Conservation (phyloP, 129 eudicot genomes). For the carrot (Daucus carota) region DNA sequence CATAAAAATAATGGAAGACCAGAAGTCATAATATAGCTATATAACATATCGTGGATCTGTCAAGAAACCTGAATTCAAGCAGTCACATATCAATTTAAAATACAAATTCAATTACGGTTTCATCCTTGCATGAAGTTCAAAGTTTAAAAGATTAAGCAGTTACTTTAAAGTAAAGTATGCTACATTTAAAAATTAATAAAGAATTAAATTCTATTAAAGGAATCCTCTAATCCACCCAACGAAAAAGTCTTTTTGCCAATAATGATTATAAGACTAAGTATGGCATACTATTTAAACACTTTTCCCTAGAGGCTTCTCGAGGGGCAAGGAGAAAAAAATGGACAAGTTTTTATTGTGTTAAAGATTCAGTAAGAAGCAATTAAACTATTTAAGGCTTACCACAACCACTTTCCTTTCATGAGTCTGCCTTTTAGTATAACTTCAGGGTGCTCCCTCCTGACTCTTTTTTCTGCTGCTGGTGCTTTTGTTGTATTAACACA, state of each 20-base stretch:
- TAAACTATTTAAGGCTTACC: slow-evolving; percentile 38
- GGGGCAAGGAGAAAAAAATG: too few species aligned
- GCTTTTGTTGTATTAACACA: slow-evolving; percentile 41
- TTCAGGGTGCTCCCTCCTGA: slow-evolving; percentile 52
- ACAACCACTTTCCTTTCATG: slow-evolving; percentile 68
- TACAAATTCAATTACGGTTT: background rate
- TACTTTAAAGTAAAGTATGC: background rate
- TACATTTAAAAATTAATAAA: too few species aligned
- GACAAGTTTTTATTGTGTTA: background rate
- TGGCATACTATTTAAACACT: background rate
- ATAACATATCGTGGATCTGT: background rate
- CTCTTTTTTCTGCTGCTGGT: slow-evolving; percentile 52
- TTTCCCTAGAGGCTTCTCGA: background rate
- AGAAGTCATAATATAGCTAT: background rate
- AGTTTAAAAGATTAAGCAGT: background rate
- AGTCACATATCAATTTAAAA: background rate
- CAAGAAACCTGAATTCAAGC: background rate
- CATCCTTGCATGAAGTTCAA: background rate
- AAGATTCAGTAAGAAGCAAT: background rate
- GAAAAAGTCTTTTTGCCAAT: background rate
- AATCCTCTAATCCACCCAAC: background rate
- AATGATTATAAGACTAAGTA: background rate
- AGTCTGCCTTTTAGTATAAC: slow-evolving; percentile 55
- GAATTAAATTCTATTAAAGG: too few species aligned
- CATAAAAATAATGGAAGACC: background rate